A percentile compares a stretch with the other conserved stretches of the same genome.
Evolutionary conservation across 2,329 filamentous ascomycete genomes (phyloP).

Genomic region (Plectosphaerella sp.): DNA sequence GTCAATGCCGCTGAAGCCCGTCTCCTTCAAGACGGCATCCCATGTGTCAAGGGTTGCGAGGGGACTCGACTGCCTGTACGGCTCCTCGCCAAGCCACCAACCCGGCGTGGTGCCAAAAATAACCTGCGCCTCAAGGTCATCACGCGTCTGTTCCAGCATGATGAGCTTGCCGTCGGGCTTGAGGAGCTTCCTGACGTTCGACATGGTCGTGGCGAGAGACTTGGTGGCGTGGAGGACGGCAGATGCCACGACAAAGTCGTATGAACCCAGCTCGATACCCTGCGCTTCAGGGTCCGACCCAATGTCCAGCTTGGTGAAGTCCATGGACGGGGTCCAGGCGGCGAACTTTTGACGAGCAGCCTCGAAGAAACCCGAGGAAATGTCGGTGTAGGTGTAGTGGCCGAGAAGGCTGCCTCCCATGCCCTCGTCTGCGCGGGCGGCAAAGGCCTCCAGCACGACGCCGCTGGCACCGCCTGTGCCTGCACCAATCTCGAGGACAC

Average conservation of each 20-base stretch:
- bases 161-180: constrained; percentile 2
- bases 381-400: constrained; percentile 20
- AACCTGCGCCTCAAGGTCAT: constrained; percentile 20
- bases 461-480: constrained; percentile 6
- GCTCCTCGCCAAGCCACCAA: constrained; percentile 29
- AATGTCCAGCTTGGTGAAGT: constrained; percentile 19
- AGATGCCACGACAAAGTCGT: constrained; percentile 34
- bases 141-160: constrained; percentile 10
- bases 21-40: not conserved
- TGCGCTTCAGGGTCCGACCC: constrained; percentile 21
- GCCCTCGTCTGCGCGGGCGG: not conserved
- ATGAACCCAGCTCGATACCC: constrained; percentile 22
- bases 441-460: not conserved
- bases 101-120: constrained; percentile 21
- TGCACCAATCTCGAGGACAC: constrained; percentile 17
- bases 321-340: constrained; percentile 3
- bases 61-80: constrained; percentile 18
- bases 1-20: constrained; percentile 1
- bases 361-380: constrained; percentile 15
- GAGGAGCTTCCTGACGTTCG: constrained; percentile 5
- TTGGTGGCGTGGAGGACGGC: constrained; percentile 33
- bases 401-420: constrained; percentile 4
- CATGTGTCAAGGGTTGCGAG: constrained; percentile 8
- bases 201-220: not conserved
- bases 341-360: constrained; percentile 3